These are phyloP conservation scores for Brasilioporus rufonigricans DNA, from an alignment of 768 basidiomycete genomes.

Conservation along the genomic window DNA sequence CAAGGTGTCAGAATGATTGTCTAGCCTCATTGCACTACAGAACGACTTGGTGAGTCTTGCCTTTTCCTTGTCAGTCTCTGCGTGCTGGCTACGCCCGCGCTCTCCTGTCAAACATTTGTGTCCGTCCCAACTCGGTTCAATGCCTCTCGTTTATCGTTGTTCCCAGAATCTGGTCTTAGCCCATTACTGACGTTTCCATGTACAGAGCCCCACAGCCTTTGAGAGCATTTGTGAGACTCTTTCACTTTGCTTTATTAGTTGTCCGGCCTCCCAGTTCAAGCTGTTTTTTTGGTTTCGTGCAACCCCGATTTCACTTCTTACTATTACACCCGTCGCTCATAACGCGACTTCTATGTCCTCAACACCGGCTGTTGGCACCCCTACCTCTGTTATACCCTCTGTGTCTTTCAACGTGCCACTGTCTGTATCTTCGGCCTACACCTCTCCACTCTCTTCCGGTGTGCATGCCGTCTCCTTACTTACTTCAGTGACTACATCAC, in stretches of 20 bases:
- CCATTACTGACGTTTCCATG: not conserved
- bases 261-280: constrained; percentile 1
- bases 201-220: not conserved
- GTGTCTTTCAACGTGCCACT: constrained; percentile 11
- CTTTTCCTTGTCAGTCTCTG: not conserved
- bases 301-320: constrained; percentile 1
- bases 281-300: constrained; percentile 3
- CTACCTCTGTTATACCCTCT: constrained; percentile 3
- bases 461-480: constrained; percentile 19
- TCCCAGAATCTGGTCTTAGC: not conserved
- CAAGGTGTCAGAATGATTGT: constrained; percentile 16
- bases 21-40: constrained; percentile 16
- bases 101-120: not conserved
- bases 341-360: constrained; percentile 23
- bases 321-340: constrained; percentile 5
- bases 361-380: constrained; percentile 12
- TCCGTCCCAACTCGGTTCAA: not conserved
- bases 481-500: constrained; percentile 22
- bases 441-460: constrained; percentile 7
- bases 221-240: constrained; percentile 3
- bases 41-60: constrained; percentile 17
- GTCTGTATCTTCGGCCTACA: constrained; percentile 2
- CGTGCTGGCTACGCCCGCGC: not conserved
- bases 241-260: constrained; percentile 1
- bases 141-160: not conserved